Conservation (phyloP, 257 asterid genomes). For the Asclepias syriaca region DNA sequence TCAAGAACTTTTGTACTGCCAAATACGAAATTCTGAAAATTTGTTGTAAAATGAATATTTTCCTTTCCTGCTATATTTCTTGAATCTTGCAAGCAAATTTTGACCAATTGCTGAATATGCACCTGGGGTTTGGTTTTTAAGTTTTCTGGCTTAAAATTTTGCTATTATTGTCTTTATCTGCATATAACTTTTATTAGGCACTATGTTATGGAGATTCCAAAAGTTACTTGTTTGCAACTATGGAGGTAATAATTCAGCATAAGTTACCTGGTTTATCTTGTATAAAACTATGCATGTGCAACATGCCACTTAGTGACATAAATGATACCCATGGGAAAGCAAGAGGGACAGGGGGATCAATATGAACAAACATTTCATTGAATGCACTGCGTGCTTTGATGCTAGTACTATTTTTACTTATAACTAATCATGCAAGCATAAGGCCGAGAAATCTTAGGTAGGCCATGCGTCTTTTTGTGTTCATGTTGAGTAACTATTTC, state of each 20-base stretch:
- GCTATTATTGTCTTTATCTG: not conserved
- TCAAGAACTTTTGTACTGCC: not conserved
- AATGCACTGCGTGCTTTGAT: not conserved
- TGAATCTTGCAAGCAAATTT: not conserved
- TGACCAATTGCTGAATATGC: not conserved
- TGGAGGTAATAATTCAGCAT: not conserved
- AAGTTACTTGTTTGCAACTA: not conserved
- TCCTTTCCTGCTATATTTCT: not conserved
- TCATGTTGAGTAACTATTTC: not conserved
- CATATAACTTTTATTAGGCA: not conserved
- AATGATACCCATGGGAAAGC: not conserved
- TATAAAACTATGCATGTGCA: not conserved
- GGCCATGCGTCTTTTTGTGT: not conserved
- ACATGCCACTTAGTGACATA: not conserved
- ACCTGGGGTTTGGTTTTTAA: no score
- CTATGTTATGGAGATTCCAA: no score
- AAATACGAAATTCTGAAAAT: not conserved
- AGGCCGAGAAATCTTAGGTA: not conserved
- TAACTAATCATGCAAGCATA: not conserved
- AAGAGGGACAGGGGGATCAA: not conserved
- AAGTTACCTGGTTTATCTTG: not conserved
- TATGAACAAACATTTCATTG: not conserved
- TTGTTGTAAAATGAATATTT: not conserved
- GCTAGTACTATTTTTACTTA: not conserved
- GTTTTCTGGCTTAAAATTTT: not conserved